phyloP scores from a whole-genome alignment of 2,329 filamentous ascomycete genomes.

The Sporothrix phasma region DNA sequence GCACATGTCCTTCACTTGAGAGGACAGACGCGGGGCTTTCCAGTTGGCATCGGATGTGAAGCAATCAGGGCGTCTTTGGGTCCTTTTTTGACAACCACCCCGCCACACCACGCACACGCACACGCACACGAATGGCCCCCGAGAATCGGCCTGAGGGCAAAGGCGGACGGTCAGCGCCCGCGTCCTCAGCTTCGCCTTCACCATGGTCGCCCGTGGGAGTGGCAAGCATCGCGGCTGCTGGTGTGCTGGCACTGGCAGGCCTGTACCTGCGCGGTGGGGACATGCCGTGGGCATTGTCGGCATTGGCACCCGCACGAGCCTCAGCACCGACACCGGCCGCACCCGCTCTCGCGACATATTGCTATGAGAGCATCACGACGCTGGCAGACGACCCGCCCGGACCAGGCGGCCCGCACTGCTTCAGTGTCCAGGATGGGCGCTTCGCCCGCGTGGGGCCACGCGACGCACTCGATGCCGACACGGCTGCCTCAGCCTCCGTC shows the following conservation, averaged over 20 bases:
- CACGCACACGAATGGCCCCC: not conserved
- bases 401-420: slow-evolving; percentile 38
- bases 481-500: slow-evolving; percentile 18
- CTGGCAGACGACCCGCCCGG: slow-evolving; percentile 29
- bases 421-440: slow-evolving; percentile 42
- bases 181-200: too few relatives aligned
- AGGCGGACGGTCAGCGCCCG: not conserved
- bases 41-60: not conserved
- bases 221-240: not conserved
- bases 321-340: not conserved
- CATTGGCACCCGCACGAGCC: too few relatives aligned
- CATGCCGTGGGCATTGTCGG: not conserved
- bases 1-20: not conserved
- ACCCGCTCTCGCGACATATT: slow-evolving; percentile 26
- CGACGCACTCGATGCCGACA: slow-evolving; percentile 21
- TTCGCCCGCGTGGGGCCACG: slow-evolving; percentile 41
- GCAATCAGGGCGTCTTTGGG: too few relatives aligned
- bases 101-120: not conserved
- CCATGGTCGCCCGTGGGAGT: not conserved
- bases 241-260: not conserved
- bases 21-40: not conserved
- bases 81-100: not conserved
- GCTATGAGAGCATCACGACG: slow-evolving; percentile 36
- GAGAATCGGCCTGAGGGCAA: not conserved
- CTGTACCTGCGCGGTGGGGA: not conserved